A percentile compares a stretch with the other conserved stretches of the same genome.
Conservation (phyloP, 768 basidiomycete genomes). For the Rhizopogon vesiculosus region DNA sequence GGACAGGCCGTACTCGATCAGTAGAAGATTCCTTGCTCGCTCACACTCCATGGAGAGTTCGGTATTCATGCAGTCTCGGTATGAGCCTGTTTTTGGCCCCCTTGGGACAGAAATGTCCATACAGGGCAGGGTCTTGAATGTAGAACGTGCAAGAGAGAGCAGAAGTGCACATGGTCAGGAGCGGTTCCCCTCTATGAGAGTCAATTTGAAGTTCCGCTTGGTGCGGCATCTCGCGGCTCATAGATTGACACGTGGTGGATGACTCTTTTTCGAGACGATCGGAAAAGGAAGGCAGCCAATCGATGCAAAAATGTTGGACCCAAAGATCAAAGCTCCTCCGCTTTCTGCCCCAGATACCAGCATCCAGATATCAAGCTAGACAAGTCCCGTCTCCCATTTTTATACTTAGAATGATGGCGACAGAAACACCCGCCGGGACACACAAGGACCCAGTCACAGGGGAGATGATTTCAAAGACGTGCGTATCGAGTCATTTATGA, state of each 20-base stretch:
- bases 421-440: conserved; percentile 27
- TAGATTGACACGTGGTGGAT: neutral
- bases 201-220: neutral
- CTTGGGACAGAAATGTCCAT: too few relatives aligned
- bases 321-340: conserved; percentile 2
- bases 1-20: too few relatives aligned
- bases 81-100: too few relatives aligned
- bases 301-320: conserved; percentile 23
- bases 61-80: too few relatives aligned
- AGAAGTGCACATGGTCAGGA: too few relatives aligned
- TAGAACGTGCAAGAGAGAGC: too few relatives aligned
- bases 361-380: conserved; percentile 1
- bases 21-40: too few relatives aligned
- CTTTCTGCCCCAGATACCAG: neutral
- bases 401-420: conserved; percentile 29
- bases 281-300: conserved; percentile 21
- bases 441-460: conserved; percentile 87
- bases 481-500: conserved; percentile 23
- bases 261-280: neutral
- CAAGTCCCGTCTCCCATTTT: neutral
- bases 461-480: conserved; percentile 97
- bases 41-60: too few relatives aligned
- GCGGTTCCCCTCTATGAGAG: too few relatives aligned
- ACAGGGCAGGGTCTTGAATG: too few relatives aligned
- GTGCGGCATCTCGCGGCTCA: neutral